phyloP scores from a whole-genome alignment of 106 monocot species.

The Gastrodia elata region DNA sequence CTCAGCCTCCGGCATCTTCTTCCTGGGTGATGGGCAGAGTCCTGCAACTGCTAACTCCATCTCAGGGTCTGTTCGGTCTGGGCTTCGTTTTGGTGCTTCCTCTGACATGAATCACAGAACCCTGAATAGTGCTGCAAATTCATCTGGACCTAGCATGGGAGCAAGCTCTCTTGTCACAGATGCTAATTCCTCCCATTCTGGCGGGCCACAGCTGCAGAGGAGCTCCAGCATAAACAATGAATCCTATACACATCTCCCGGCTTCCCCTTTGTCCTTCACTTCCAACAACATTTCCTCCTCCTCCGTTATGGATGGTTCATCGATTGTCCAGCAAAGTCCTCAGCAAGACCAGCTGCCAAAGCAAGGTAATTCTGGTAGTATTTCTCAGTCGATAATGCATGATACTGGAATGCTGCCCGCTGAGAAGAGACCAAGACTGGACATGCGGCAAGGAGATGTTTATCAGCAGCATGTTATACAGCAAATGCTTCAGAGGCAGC shows the following conservation, averaged over 20 bases:
- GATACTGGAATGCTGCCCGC: constrained; percentile 34
- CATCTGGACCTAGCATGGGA: constrained; percentile 75
- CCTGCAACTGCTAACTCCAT: constrained; percentile 23
- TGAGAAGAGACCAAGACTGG: constrained; percentile 62
- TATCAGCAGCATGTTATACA: constrained; percentile 61
- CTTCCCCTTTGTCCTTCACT: constrained; percentile 91
- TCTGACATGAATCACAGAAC: constrained; percentile 40
- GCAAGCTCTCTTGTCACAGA: constrained; percentile 88
- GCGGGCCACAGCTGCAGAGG: constrained; percentile 63
- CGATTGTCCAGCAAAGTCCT: constrained; percentile 58
- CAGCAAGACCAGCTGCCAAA: constrained; percentile 51
- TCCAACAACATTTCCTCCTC: constrained; percentile 76
- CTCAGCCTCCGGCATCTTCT: constrained; percentile 25
- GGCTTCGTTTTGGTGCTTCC: constrained; percentile 13
- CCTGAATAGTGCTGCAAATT: constrained; percentile 57
- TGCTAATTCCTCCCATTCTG: constrained; percentile 67
- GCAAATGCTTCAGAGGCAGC: constrained; percentile 62
- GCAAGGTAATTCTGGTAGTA: constrained; percentile 42
- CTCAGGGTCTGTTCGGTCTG: constrained; percentile 19
- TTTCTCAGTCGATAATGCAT: constrained; percentile 38
- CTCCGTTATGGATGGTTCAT: constrained; percentile 60
- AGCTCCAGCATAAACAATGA: constrained; percentile 78
- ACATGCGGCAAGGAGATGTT: constrained; percentile 54
- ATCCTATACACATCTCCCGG: constrained; percentile 56
- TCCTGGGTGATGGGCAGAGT: constrained; percentile 33